Base-by-base conservation (phyloP, 2,329 filamentous ascomycete species). In the Coleophoma cylindrospora region DNA sequence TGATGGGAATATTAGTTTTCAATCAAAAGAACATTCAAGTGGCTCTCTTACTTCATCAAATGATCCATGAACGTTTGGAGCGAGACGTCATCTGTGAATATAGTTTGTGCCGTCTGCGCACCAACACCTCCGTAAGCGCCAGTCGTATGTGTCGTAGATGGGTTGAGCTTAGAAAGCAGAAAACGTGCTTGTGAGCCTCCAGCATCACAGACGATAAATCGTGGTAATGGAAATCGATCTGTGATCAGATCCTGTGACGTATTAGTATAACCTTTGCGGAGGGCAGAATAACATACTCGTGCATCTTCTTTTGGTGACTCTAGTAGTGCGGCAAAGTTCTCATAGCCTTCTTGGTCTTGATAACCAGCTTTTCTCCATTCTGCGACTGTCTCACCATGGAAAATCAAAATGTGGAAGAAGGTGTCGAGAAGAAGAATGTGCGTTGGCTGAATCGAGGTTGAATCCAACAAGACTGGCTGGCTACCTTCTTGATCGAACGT, bases 51-150 rank as follows among this genome's bases (percentile, higher is more conserved):
- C 89, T 99, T 99, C 94, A 99, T 99, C 67, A 99, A 75, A 72
- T 97, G 91, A 64, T 99, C 94, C 94, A 99, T 99, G 67, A 99
- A 99, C 1, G 92, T 97, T 71, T 97, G 92, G 66, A 99, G 74
- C 49, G 91, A 96, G 49, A 99, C 94, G 69, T 99, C 94, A 64
- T 99, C 94, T 1, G 94, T 99, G 73, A 99, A 99, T 62, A 99
- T 99, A 5, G 94, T 99, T 71, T 99, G 94, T 9, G 92, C 91
- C 43, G 87, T 91, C 64, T 92, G 89, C 3, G 81, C 79, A 32
- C 87, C 84, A 45, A 92, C 88, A 54, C 91, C 91, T 50, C 94
- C 94, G 64, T 96, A 97, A 12, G 89, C 87, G 48, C 90, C 89
- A 0, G 87, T 91, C 0, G 94, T 96, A 68, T 99, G 94, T 13